These are phyloP conservation scores for Ophiostoma perfectum DNA, from an alignment of 2,329 filamentous ascomycete genomes.

Conservation along the genomic window DNA sequence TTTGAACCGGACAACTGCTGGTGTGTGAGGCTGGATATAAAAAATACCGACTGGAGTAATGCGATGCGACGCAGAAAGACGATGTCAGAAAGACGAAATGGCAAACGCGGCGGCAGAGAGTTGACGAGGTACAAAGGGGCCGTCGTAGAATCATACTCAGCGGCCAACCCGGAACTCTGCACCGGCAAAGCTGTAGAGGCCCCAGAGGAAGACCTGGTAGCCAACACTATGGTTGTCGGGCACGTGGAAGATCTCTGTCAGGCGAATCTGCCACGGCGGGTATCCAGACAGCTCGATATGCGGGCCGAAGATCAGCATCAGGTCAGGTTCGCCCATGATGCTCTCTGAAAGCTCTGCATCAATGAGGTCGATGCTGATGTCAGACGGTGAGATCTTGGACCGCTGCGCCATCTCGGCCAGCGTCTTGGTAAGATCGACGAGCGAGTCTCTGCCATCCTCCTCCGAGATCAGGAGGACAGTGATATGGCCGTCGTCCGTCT, in stretches of 20 bases:
- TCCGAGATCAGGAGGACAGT: conserved; percentile 73
- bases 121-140: not conserved
- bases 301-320: conserved; percentile 81
- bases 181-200: conserved; percentile 74
- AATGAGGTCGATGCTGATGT: conserved; percentile 80
- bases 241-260: conserved; percentile 87
- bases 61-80: not conserved
- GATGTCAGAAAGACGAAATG: not conserved
- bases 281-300: conserved; percentile 82
- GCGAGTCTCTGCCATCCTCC: conserved; percentile 84
- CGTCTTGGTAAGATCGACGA: conserved; percentile 93
- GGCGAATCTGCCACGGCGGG: conserved; percentile 89
- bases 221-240: conserved; percentile 76
- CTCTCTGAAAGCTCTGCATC: conserved; percentile 77
- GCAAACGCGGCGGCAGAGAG: not conserved
- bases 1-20: not conserved
- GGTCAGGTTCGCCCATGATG: conserved; percentile 82
- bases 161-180: conserved; percentile 84
- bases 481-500: conserved; percentile 39
- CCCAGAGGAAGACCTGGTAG: conserved; percentile 88
- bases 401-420: conserved; percentile 91
- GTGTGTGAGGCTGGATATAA: conserved; percentile 1
- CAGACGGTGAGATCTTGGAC: conserved; percentile 70
- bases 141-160: conserved; percentile 33
- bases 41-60: not conserved